Evolutionary conservation across 148 eudicot genomes (phyloP), one percentile per base, ranked within the genome.

Genomic region (Pharnaceum exiguum): DNA sequence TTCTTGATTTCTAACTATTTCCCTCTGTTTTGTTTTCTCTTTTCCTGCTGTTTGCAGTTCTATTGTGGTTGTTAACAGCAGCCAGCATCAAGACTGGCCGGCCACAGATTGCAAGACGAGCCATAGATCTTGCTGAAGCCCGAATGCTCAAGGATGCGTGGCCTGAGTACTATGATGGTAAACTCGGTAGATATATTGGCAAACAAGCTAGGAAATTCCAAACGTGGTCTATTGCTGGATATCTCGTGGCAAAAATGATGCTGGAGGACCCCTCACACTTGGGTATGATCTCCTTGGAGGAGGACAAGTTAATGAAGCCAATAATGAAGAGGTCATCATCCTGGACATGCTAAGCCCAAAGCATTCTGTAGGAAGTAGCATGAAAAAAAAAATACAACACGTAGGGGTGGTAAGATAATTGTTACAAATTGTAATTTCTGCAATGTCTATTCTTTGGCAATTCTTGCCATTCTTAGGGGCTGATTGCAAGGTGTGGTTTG

Each of bases 101-200:
- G 18, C 91, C 89, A 27, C 95, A 90, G 68, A 90, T 87, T 5
- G 97, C 95, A 22, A 84, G 97, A 71, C 65, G 73, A 32, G 82
- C 81, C 51, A 90, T 90, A n/a, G 97, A 84, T 45, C 93, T 90
- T 13, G 80, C 85, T 5, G 97, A 90, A 73, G 67, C 77, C 42
- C 93, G 97, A 3, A 60, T 90, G 30, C 85, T 84, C 29, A 90
- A 87, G 59, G 97, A 90, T 36, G 64, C 85, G 28, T 90, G 97
- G 97, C 97, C 97, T 0, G 97, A 90, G 64, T 90, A 90, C 55
- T 90, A 90, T 15, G 97, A 90, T 42, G 97, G 97, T 10, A 90
- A 84, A 49, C 67, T 71, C 1, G 97, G 97, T 35, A 87, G 90
- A 75, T 90, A 59, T 31, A 70, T 80, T 1, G 97, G 97, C 5